Evolutionary conservation across 768 basidiomycete species (phyloP).

Genomic region (Podaxis sp.): DNA sequence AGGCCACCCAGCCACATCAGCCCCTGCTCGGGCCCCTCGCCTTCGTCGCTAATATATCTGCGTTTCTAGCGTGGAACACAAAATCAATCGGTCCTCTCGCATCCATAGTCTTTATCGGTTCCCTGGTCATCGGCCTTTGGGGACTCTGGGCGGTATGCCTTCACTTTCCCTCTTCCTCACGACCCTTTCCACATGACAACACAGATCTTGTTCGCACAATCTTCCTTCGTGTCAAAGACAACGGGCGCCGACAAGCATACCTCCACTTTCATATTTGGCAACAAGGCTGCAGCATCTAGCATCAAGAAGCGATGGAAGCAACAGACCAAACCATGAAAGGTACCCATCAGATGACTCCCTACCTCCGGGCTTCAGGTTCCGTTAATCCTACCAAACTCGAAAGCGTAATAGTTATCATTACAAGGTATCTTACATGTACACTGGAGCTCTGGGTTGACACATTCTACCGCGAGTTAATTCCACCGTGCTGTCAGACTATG

Average conservation of each 20-base stretch:
- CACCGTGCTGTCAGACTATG: not conserved
- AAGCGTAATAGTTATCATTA: not conserved
- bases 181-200: not conserved
- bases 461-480: not conserved
- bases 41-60: slow-evolving; percentile 48
- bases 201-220: slow-evolving; percentile 62
- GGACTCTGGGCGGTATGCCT: slow-evolving; percentile 70
- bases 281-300: slow-evolving; percentile 62
- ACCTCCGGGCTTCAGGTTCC: not conserved
- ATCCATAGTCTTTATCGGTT: slow-evolving; percentile 48
- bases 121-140: slow-evolving; percentile 56
- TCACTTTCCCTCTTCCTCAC: slow-evolving; percentile 10
- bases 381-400: not conserved
- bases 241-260: slow-evolving; percentile 85
- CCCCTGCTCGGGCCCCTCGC: slow-evolving; percentile 67
- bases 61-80: slow-evolving; percentile 69
- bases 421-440: slow-evolving; percentile 4
- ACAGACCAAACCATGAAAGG: slow-evolving; percentile 16
- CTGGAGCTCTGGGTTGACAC: not conserved
- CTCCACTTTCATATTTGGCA: slow-evolving; percentile 77
- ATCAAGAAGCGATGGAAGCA: slow-evolving; percentile 59
- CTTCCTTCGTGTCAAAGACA: slow-evolving; percentile 58
- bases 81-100: slow-evolving; percentile 56
- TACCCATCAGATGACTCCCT: slow-evolving; percentile 14
- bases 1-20: slow-evolving; percentile 36